Evolutionary conservation across 768 basidiomycete genomes (phyloP), one percentile per base, ranked within the genome.

Genomic region (Tylopilus vinaceipallidus): DNA sequence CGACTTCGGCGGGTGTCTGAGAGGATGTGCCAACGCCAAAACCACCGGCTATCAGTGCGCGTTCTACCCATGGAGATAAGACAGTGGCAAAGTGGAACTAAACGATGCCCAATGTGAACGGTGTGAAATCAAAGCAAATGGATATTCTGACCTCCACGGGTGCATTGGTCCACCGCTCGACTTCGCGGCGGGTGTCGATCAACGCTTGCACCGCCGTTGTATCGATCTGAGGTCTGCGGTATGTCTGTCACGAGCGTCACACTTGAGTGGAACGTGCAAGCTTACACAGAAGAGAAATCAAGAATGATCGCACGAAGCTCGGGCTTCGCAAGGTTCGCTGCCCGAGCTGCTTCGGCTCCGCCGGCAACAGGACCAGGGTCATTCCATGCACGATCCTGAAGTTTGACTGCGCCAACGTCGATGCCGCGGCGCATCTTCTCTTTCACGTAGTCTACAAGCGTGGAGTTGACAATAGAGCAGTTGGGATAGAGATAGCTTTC

Each of bases 31-130:
- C 88, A 17, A 76, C 76, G 8, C 95, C 95, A 64, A 98, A 98
- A 2, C 92, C 92, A 50, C 88, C 95, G 4, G 94, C 91, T 40
- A 92, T 71, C 29, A 95, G 77, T 5, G 91, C 90, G 42, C 95
- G 87, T 47, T 88, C 82, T 51, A 92, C 90, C 95, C 95, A 99
- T 0, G 93, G 93, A 2, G 91, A 93, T 47, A 95, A 81, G 30
- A 98, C 76, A 30, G 88, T 83, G 5, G 91, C 87, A 65, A 99
- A 99, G 73, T 98, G 95, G 78, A 97, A 98, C 80, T 92, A 65
- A 29, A 73, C 61, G 17, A 42, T 19, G 43, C 30, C 55, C 54
- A 27, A 40, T 42, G 19, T n/a, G n/a, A 50, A n/a, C 35, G 33
- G 16, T 19, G 17, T n/a, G 13, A 8, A 22, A 29, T 20, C 3